Percentiles rank a stretch among this genome's conserved stretches.
phyloP scores from a whole-genome alignment of 441 rosid genomes.

The Brassica balearica region DNA sequence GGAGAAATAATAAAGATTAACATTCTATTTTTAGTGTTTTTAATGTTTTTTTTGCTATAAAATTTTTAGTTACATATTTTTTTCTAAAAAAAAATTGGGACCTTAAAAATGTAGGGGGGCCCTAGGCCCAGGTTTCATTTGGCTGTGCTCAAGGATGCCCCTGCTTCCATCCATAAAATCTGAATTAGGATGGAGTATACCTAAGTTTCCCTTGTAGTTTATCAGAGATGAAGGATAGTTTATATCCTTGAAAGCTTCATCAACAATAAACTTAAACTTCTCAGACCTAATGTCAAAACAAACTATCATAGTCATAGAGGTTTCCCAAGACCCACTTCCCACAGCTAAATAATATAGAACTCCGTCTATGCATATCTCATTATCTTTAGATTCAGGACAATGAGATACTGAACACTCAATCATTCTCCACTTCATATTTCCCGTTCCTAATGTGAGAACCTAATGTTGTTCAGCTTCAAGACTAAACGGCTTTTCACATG shows the following conservation, averaged over 20 bases:
- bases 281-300: not conserved
- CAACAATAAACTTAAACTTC: not conserved
- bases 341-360: not conserved
- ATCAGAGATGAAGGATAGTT: not conserved
- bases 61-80: too few species aligned
- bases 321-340: not conserved
- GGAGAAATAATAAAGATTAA: too few species aligned
- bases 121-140: too few species aligned
- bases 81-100: too few species aligned
- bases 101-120: too few species aligned
- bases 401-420: not conserved
- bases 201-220: slow-evolving; percentile 4
- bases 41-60: too few species aligned
- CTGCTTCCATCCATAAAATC: not conserved
- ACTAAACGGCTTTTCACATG: not conserved
- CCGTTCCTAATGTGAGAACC: slow-evolving; percentile 9
- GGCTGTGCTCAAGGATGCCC: too few species aligned
- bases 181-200: not conserved
- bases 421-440: not conserved
- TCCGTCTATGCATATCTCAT: not conserved
- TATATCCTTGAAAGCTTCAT: not conserved
- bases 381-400: not conserved
- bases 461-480: not conserved
- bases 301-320: not conserved
- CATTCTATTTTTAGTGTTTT: too few species aligned